phyloP scores from a whole-genome alignment of 805 yeast species.

The Saturnispora halmiae region DNA sequence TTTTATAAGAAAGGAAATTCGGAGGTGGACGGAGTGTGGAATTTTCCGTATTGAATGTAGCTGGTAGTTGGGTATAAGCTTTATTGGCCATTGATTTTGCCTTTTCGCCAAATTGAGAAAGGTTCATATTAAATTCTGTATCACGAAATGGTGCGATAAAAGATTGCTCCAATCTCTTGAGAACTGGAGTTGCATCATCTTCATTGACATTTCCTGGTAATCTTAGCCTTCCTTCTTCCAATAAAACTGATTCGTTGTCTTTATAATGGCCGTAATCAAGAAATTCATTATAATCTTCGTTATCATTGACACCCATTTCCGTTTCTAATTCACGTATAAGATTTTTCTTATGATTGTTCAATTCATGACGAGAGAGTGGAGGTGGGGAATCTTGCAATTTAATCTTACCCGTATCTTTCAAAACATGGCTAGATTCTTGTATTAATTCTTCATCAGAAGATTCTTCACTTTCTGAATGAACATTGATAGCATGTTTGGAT shows the following conservation, averaged over 20 bases:
- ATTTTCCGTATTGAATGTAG: slow-evolving; percentile 12
- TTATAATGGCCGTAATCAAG: not conserved
- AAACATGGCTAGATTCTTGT: not conserved
- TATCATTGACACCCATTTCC: slow-evolving; percentile 21
- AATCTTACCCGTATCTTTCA: not conserved
- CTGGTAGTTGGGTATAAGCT: slow-evolving; percentile 21
- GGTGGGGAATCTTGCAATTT: not conserved
- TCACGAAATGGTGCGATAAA: slow-evolving; percentile 16
- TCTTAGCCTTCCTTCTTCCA: slow-evolving; percentile 14
- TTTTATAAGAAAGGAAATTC: slow-evolving; percentile 9
- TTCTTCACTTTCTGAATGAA: slow-evolving; percentile 23
- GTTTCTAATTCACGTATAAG: slow-evolving; percentile 18
- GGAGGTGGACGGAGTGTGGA: slow-evolving; percentile 12
- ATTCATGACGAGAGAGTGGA: not conserved
- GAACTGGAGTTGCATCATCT: slow-evolving; percentile 3
- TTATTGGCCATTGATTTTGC: slow-evolving; percentile 24
- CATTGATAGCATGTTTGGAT: slow-evolving; percentile 19
- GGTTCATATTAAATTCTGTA: slow-evolving; percentile 17
- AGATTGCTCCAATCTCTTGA: slow-evolving; percentile 13
- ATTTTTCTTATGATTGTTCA: slow-evolving; percentile 14
- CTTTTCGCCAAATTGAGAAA: slow-evolving; percentile 20
- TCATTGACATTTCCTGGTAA: not conserved
- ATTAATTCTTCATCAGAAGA: not conserved
- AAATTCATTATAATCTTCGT: slow-evolving; percentile 4
- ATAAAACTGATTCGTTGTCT: slow-evolving; percentile 21